A percentile compares a stretch with the other conserved stretches of the same genome.
Conservation (phyloP, 371 early-diverging fungal genomes). For the Dinochytrium kinnereticum region DNA sequence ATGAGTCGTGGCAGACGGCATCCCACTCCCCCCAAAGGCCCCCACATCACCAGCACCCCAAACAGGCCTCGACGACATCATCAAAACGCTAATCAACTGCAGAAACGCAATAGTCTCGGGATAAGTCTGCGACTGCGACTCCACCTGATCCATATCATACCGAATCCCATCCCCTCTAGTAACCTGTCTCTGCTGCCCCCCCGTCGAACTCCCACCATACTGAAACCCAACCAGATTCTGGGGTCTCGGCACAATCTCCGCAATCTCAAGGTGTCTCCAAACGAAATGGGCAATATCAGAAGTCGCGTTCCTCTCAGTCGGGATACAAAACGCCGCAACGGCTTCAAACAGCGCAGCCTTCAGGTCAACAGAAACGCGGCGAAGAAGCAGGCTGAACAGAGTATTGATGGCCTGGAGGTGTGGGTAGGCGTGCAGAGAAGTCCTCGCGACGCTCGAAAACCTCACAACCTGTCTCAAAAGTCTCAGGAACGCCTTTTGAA, state of each 20-base stretch:
- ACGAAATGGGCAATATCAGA: slow-evolving; percentile 63
- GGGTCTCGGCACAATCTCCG: slow-evolving; percentile 67
- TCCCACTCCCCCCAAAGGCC: background rate
- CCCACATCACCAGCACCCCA: background rate
- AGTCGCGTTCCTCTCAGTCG: slow-evolving; percentile 41
- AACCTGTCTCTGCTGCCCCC: background rate
- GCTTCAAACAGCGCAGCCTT: slow-evolving; percentile 78
- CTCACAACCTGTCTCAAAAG: slow-evolving; percentile 67
- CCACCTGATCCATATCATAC: slow-evolving; percentile 79
- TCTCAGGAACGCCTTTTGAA: slow-evolving; percentile 69
- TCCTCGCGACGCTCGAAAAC: slow-evolving; percentile 66
- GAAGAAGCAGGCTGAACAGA: slow-evolving; percentile 74
- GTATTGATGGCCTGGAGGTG: slow-evolving; percentile 63
- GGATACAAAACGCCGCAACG: slow-evolving; percentile 73
- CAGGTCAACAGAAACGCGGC: slow-evolving; percentile 68
- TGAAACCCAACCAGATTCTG: background rate
- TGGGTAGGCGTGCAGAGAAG: slow-evolving; percentile 64
- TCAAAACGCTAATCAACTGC: slow-evolving; percentile 70
- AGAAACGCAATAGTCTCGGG: slow-evolving; percentile 85
- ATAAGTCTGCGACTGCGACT: slow-evolving; percentile 72
- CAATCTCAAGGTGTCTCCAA: slow-evolving; percentile 73
- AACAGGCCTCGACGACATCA: slow-evolving; percentile 28
- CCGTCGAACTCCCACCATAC: slow-evolving; percentile 20
- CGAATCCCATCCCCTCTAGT: slow-evolving; percentile 59
- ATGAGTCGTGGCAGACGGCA: slow-evolving; percentile 63